phyloP scores from a whole-genome alignment of 164 flowering plant species.

The Nymphaea colorata region DNA sequence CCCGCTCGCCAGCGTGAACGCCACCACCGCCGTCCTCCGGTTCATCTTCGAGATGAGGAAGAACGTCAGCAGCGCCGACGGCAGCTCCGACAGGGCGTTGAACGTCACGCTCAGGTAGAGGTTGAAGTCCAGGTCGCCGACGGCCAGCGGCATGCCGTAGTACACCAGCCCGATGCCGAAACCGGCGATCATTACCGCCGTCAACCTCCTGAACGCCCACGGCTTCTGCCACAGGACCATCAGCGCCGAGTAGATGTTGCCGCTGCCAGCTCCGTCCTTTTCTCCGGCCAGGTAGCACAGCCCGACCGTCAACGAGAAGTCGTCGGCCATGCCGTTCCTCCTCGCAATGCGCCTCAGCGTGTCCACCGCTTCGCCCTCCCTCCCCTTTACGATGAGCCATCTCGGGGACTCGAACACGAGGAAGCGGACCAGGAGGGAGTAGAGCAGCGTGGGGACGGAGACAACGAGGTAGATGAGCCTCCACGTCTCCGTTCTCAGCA shows the following conservation, averaged over 20 bases:
- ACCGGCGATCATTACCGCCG: slow-evolving; percentile 23
- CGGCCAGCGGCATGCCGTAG: slow-evolving; percentile 59
- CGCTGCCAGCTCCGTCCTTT: slow-evolving; percentile 9
- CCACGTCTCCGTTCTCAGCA: slow-evolving; percentile 34
- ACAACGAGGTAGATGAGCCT: slow-evolving; percentile 38
- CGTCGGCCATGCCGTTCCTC: slow-evolving; percentile 1
- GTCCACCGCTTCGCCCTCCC: slow-evolving; percentile 35
- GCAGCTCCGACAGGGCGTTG: slow-evolving; percentile 51
- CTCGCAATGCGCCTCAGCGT: slow-evolving; percentile 22
- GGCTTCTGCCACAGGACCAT: slow-evolving; percentile 23
- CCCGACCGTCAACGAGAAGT: slow-evolving; percentile 8
- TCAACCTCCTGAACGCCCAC: slow-evolving; percentile 40
- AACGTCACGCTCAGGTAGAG: slow-evolving; percentile 42
- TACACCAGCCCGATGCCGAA: slow-evolving; percentile 62
- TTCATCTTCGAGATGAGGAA: slow-evolving; percentile 26
- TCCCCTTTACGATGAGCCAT: slow-evolving; percentile 55
- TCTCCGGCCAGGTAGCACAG: neutral
- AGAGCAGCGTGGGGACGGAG: slow-evolving; percentile 28
- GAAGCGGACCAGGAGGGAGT: slow-evolving; percentile 23
- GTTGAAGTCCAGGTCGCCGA: slow-evolving; percentile 31
- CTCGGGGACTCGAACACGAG: slow-evolving; percentile 44
- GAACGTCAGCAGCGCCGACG: slow-evolving; percentile 29
- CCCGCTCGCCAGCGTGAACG: slow-evolving; percentile 28
- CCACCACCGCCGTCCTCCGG: slow-evolving; percentile 21
- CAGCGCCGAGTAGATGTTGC: slow-evolving; percentile 24